Percentiles rank a stretch among this genome's conserved stretches.
phyloP scores from a whole-genome alignment of 169 alveolate genomes.

The Plasmodium chabaudi region DNA sequence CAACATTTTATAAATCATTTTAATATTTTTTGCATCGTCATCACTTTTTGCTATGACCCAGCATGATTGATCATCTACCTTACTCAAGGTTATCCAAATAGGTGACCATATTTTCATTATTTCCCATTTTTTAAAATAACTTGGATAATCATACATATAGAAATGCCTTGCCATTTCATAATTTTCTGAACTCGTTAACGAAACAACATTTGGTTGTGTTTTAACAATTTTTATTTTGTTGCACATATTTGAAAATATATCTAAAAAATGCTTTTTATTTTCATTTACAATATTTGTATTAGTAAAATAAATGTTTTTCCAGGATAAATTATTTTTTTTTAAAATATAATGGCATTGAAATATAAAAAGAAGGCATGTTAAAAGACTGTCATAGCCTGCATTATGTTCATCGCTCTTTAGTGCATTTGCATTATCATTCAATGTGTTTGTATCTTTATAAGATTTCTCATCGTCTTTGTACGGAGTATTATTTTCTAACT shows the following conservation, averaged over 20 bases:
- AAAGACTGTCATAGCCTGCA: constrained; percentile 91
- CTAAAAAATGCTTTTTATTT: constrained; percentile 31
- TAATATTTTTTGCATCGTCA: constrained; percentile 87
- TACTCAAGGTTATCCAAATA: constrained; percentile 87
- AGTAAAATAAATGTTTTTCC: constrained; percentile 70
- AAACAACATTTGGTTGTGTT: constrained; percentile 88
- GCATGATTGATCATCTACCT: constrained; percentile 87
- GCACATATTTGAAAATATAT: constrained; percentile 66
- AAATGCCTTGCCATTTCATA: constrained; percentile 89
- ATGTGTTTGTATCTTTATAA: constrained; percentile 3
- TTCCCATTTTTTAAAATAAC: constrained; percentile 90
- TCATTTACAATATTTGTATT: constrained; percentile 28
- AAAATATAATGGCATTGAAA: constrained; percentile 82
- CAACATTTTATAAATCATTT: constrained; percentile 87
- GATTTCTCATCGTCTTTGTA: background rate
- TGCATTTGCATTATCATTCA: constrained; percentile 6
- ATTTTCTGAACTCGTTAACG: constrained; percentile 84
- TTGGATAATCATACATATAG: constrained; percentile 88
- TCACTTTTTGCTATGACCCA: constrained; percentile 90
- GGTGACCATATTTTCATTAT: constrained; percentile 92
- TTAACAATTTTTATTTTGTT: constrained; percentile 87
- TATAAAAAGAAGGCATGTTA: constrained; percentile 88
- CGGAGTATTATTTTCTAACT: background rate
- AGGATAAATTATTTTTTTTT: constrained; percentile 65
- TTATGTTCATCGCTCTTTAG: constrained; percentile 82